These are phyloP conservation scores for Bothriochloa decipiens DNA, from an alignment of 176 grass and related monocot species.

Conservation along the genomic window DNA sequence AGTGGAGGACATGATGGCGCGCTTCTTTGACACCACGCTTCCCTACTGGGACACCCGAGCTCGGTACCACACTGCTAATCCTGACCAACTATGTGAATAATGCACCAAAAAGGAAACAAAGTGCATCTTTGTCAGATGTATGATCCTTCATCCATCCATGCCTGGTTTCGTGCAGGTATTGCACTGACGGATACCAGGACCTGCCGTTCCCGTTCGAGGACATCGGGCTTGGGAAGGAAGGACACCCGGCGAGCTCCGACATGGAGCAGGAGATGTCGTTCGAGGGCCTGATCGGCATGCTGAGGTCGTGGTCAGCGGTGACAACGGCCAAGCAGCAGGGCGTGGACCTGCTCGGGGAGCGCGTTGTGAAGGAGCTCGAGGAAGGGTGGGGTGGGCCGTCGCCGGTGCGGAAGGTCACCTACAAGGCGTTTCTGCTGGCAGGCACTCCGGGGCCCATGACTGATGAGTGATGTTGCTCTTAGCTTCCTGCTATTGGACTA, in stretches of 20 bases:
- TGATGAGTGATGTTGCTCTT: not conserved
- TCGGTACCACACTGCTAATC: not conserved
- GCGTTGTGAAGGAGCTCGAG: slow-evolving; percentile 38
- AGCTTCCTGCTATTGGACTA: too few relatives aligned
- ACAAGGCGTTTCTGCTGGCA: slow-evolving; percentile 44
- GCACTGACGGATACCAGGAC: slow-evolving; percentile 12
- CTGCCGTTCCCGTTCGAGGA: slow-evolving; percentile 56
- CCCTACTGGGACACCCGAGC: slow-evolving; percentile 42
- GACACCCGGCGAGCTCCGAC: slow-evolving; percentile 27
- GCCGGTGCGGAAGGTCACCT: slow-evolving; percentile 32
- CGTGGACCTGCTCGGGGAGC: slow-evolving; percentile 45
- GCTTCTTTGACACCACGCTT: slow-evolving; percentile 24
- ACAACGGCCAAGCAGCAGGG: slow-evolving; percentile 26
- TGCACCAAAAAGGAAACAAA: not conserved
- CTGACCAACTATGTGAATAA: not conserved
- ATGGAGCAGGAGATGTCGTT: slow-evolving; percentile 49
- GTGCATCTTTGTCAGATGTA: not conserved
- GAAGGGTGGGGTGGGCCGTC: slow-evolving; percentile 41
- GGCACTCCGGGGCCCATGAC: not conserved
- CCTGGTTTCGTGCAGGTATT: slow-evolving; percentile 3
- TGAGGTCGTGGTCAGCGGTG: slow-evolving; percentile 41
- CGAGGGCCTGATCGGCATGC: slow-evolving; percentile 30
- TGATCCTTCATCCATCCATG: not conserved
- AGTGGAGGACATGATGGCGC: slow-evolving; percentile 34
- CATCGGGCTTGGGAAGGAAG: slow-evolving; percentile 42